Base-by-base conservation (phyloP, 495 filamentous ascomycete species). In the Podospora comata region DNA sequence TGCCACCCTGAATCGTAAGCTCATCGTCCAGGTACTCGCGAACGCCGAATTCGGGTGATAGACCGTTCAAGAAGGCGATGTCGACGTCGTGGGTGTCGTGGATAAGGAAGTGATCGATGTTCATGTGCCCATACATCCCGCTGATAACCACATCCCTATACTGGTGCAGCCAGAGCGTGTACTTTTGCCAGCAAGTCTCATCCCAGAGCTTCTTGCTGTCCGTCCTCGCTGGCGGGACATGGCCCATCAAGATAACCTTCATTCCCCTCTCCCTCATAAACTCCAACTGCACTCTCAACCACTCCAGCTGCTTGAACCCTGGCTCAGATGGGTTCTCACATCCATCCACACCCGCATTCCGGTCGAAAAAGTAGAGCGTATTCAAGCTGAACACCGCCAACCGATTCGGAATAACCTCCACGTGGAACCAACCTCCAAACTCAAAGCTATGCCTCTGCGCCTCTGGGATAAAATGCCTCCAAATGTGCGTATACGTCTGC, bases 101-200 rank as follows among this genome's bases (percentile, higher is more conserved):
- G 9, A 99, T 79, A 73, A 98, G 86, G 79, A 98, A 99, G 75
- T 99, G 95, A 73, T 99, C 95, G 68, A 97, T 90, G 74, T 99
- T 99, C 94, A 99, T 98, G 75, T 99, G 95, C 2, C 94, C 95
- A 71, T 91, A 99, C 18, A 95, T 66, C 18, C 87, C 87, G 6
- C 86, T 86, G 48, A 93, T 85, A 13, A 99, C 81, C 13, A 99
- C 89, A 77, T 99, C 95, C 48, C 96, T 91, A 73, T 93, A 99
- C 72, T 93, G 91, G 72, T 87, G 83, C 71, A 93, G 77, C 92
- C 93, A 97, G 3, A 97, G 81, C 0, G 94, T 90, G 78, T 97
- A 99, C 75, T 97, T 97, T 77, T 97, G 95, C 95, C 96, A 99
- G 80, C 95, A 99, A 0, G 91, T 92, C 72, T 87, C 85, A 68